Evolutionary conservation across 495 filamentous ascomycete species (phyloP), one percentile per base, ranked within the genome.

Genomic region (Podospora pseudoanserina): DNA sequence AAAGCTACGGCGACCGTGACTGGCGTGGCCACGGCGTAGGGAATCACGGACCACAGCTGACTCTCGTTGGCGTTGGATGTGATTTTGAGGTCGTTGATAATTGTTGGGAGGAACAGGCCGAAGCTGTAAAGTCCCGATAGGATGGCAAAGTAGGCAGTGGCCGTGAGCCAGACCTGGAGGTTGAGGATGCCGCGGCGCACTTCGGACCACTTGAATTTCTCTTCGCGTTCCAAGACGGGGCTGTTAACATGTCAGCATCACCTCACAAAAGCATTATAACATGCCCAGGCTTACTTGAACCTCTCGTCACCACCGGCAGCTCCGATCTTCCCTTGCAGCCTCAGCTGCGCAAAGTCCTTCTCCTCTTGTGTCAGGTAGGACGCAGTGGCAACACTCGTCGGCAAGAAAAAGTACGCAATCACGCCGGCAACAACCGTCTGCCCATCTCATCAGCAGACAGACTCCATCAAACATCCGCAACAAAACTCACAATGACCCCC

Each of bases 41-140:
- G 88, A 2, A 89, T 89, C 5, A 91, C 87, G 4, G 88, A 87
- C 76, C 90, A 85, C 0, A 91, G 80, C 67, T 92, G 89, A 3
- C 87, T 86, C 70, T 89, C 74, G 44, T 88, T 86, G 19, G 87
- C 76, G 6, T 85, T 83, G 71, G 86, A 90, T 11, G 88, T 68
- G 65, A 76, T 68, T 11, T 88, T 86, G 16, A 91, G 75, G 16
- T 84, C 84, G 62, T 85, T 82, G 76, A 91, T 87, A 69, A 91
- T 91, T 5, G 88, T 89, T 0, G 88, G 88, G 57, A 93, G 78
- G 84, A 88, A 75, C 74, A 87, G 76, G 78, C 89, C 78, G 82
- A 79, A 81, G 60, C 79, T 80, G 67, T 83, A 83, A 1, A 83
- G 63, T 6, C 80, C 81, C 56, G 80, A 79, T 15, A 81, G 70